Evolutionary conservation across 2,329 filamentous ascomycete genomes (phyloP).

Genomic region (Epichloe festucae): DNA sequence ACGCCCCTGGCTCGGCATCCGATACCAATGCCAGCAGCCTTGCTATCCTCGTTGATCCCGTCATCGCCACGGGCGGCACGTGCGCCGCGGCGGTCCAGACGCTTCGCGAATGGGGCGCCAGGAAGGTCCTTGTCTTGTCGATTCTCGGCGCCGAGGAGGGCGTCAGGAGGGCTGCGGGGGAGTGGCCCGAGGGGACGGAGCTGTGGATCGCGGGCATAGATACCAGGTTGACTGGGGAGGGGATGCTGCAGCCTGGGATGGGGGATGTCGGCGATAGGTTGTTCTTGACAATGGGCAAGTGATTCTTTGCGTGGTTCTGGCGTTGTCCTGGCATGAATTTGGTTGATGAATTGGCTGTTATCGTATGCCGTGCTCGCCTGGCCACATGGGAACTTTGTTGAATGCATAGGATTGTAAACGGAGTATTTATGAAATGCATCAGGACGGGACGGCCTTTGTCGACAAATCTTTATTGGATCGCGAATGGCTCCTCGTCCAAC

Average conservation of each 20-base stretch:
- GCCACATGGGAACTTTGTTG: too few species aligned
- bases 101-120: slow-evolving; percentile 82
- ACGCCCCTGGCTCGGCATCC: slow-evolving; percentile 30
- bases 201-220: slow-evolving; percentile 80
- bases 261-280: slow-evolving; percentile 80
- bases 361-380: too few species aligned
- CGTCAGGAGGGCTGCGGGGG: slow-evolving; percentile 55
- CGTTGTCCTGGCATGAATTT: not conserved
- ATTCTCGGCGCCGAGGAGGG: slow-evolving; percentile 63
- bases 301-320: not conserved
- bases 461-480: slow-evolving; percentile 10
- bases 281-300: slow-evolving; percentile 52
- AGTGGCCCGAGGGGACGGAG: slow-evolving; percentile 67
- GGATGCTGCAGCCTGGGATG: slow-evolving; percentile 83
- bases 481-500: slow-evolving; percentile 62
- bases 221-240: slow-evolving; percentile 54
- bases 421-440: too few species aligned
- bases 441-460: too few species aligned
- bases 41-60: slow-evolving; percentile 77
- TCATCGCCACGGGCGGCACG: slow-evolving; percentile 89
- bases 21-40: slow-evolving; percentile 33
- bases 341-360: not conserved
- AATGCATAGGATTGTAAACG: too few species aligned
- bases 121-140: slow-evolving; percentile 61
- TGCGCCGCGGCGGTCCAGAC: slow-evolving; percentile 82